Conservation (phyloP, 2,329 filamentous ascomycete genomes). For the Xylaria sp. region DNA sequence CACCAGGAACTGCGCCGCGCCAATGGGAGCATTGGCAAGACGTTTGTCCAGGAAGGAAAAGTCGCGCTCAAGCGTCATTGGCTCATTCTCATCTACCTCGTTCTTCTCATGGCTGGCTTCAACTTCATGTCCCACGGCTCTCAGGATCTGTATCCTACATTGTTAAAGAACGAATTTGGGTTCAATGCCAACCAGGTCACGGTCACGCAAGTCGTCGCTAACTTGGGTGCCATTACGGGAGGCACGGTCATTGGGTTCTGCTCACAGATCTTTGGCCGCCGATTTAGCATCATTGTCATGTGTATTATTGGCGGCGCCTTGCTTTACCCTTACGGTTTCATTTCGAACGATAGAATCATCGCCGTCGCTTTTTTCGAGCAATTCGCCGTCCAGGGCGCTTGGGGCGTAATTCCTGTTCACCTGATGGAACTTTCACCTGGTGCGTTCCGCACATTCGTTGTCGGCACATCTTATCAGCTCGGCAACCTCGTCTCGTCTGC, state of each 20-base stretch:
- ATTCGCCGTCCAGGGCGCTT: conserved; percentile 81
- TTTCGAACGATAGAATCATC: conserved; percentile 70
- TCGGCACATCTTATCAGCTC: conserved; percentile 80
- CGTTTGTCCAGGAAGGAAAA: conserved; percentile 81
- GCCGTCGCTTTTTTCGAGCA: conserved; percentile 87
- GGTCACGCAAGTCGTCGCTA: conserved; percentile 77
- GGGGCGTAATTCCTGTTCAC: conserved; percentile 81
- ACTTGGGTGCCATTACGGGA: conserved; percentile 76
- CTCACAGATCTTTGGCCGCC: conserved; percentile 75
- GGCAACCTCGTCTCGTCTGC: conserved; percentile 78
- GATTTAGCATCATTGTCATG: conserved; percentile 74
- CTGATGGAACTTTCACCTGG: conserved; percentile 81
- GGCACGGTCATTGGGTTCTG: conserved; percentile 74
- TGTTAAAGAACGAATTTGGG: conserved; percentile 66
- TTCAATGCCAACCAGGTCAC: conserved; percentile 69
- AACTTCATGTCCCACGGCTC: conserved; percentile 91
- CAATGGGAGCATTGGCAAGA: conserved; percentile 68
- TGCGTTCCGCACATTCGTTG: conserved; percentile 78
- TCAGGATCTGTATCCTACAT: conserved; percentile 70
- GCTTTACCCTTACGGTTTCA: conserved; percentile 85
- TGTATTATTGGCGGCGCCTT: conserved; percentile 76
- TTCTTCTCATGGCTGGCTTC: conserved; percentile 89
- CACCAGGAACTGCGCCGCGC: conserved; percentile 70
- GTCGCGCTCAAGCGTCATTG: conserved; percentile 83
- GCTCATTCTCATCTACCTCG: conserved; percentile 82